Evolutionary conservation across 257 asterid species (phyloP).

Genomic region (Solanum ossicruentum): DNA sequence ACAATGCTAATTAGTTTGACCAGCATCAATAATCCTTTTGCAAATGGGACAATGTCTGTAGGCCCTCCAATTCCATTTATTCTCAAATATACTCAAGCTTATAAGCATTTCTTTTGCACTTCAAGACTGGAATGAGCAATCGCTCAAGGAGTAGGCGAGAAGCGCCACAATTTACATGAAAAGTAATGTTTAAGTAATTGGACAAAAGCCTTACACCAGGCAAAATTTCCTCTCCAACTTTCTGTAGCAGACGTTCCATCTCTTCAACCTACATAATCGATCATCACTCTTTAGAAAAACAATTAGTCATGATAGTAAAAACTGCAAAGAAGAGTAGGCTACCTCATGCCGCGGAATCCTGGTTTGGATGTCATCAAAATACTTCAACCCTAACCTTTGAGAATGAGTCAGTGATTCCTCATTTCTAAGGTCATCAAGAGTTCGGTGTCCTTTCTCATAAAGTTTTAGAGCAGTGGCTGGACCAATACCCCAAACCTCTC

Average conservation of each 20-base stretch:
- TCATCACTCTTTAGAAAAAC: background rate
- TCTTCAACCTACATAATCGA: conserved; percentile 53
- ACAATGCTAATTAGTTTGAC: background rate
- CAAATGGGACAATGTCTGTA: background rate
- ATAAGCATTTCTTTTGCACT: background rate
- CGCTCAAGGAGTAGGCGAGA: background rate
- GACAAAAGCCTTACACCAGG: conserved; percentile 54
- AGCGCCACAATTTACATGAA: background rate
- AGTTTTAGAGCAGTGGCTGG: conserved; percentile 81
- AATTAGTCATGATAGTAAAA: background rate
- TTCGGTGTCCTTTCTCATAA: conserved; percentile 84
- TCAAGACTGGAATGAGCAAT: background rate
- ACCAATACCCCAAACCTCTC: conserved; percentile 96
- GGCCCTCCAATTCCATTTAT: background rate
- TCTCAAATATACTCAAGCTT: background rate
- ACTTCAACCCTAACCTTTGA: conserved; percentile 75
- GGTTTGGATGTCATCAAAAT: conserved; percentile 70
- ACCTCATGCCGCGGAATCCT: conserved; percentile 93
- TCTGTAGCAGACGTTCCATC: conserved; percentile 67
- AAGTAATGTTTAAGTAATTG: background rate
- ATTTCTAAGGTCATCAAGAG: conserved; percentile 55
- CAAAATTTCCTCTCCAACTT: conserved; percentile 65
- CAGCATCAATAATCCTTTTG: background rate
- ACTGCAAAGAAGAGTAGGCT: conserved; percentile 2
- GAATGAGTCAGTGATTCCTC: conserved; percentile 69